Evolutionary conservation across 2,329 filamentous ascomycete genomes (phyloP).

Genomic region (Penicillium thymicola): DNA sequence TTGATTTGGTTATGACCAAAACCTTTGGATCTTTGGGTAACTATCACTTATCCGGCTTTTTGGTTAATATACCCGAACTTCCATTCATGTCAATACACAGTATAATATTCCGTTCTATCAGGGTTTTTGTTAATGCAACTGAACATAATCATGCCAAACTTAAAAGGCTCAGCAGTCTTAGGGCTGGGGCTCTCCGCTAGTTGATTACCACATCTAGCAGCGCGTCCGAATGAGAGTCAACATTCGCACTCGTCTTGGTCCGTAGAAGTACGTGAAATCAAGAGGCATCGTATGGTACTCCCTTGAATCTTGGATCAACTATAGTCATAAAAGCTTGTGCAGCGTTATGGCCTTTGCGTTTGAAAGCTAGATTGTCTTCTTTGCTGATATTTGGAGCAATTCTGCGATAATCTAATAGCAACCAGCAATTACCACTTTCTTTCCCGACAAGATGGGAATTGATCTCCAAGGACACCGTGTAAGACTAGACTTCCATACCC

Average conservation of each 20-base stretch:
- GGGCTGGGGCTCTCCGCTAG: neutral
- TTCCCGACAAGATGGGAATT: neutral
- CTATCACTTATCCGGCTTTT: neutral
- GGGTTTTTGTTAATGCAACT: too few relatives aligned
- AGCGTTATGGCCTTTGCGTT: neutral
- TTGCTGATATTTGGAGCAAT: neutral
- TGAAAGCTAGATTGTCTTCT: neutral
- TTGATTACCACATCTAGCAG: neutral
- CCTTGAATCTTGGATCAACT: neutral
- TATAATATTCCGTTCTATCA: neutral
- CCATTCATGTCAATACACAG: neutral
- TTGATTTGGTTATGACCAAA: slow-evolving; percentile 4
- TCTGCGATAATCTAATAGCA: neutral
- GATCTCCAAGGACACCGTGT: neutral
- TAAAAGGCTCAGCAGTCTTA: neutral
- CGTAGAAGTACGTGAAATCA: neutral
- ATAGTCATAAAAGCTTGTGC: too few relatives aligned
- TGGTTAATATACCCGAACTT: neutral
- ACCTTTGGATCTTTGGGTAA: neutral
- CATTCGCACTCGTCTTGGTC: neutral
- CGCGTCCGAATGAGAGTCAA: neutral
- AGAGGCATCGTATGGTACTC: too few relatives aligned
- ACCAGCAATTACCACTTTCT: neutral
- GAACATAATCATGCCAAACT: too few relatives aligned
- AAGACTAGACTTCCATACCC: neutral